phyloP scores from a whole-genome alignment of 768 basidiomycete genomes.

The Russula lepida region DNA sequence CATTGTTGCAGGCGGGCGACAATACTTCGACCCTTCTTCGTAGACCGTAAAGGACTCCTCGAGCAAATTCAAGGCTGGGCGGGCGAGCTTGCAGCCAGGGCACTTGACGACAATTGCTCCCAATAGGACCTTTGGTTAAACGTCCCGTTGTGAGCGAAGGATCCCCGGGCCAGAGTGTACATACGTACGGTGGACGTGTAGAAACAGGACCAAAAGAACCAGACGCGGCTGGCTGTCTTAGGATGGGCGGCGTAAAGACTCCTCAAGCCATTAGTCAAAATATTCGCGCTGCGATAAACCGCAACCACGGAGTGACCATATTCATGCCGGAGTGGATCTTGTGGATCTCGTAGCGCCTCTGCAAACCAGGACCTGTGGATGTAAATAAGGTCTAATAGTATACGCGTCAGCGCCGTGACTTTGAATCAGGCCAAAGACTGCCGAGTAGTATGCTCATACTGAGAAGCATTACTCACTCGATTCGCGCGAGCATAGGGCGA shows the following conservation, averaged over 20 bases:
- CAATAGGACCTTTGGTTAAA: conserved; percentile 35
- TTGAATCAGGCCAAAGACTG: neutral
- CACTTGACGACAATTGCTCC: conserved; percentile 40
- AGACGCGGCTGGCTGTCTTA: conserved; percentile 28
- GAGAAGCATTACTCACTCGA: conserved; percentile 33
- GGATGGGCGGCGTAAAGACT: conserved; percentile 34
- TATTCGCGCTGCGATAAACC: conserved; percentile 36
- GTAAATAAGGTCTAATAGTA: conserved; percentile 22
- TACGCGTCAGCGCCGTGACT: neutral
- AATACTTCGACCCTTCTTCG: conserved; percentile 34
- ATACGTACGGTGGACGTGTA: conserved; percentile 41
- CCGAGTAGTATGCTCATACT: neutral
- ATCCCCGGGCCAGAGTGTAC: neutral
- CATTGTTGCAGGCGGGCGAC: conserved; percentile 27
- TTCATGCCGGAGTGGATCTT: conserved; percentile 37
- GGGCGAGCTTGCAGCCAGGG: conserved; percentile 36
- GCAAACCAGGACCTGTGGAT: conserved; percentile 42
- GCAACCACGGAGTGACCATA: conserved; percentile 41
- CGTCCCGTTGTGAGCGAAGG: neutral
- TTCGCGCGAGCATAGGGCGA: conserved; percentile 34
- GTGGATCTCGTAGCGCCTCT: conserved; percentile 36
- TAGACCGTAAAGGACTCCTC: conserved; percentile 34
- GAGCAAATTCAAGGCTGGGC: conserved; percentile 34
- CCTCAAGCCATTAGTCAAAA: conserved; percentile 35
- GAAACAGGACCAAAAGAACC: conserved; percentile 46